Evolutionary conservation across 306 rosid genomes (phyloP).

Genomic region (Gleditsia sinensis): DNA sequence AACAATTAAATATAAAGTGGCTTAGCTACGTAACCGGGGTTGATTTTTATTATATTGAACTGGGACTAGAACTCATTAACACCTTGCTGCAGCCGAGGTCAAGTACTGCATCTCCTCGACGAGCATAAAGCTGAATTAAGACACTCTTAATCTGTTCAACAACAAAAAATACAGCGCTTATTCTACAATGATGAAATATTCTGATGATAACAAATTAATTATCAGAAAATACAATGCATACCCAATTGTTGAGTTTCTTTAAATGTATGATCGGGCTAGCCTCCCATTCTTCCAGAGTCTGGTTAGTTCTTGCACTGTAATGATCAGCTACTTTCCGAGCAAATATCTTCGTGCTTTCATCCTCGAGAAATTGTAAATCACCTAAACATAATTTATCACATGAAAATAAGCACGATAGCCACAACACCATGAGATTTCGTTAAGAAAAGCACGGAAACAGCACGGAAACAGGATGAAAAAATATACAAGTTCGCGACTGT

Average conservation of each 20-base stretch:
- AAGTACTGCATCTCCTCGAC: conserved; percentile 85
- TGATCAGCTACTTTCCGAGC: conserved; percentile 96
- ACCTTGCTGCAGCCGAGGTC: conserved; percentile 99
- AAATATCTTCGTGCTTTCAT: conserved; percentile 77
- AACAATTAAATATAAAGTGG: conserved; percentile 12
- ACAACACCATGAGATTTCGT: conserved; percentile 10
- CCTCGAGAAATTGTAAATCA: conserved; percentile 74
- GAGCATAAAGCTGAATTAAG: conserved; percentile 88
- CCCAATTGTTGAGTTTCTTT: conserved; percentile 96
- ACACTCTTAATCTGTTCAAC: conserved; percentile 90
- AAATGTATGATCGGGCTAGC: conserved; percentile 90
- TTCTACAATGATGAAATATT: conserved; percentile 4
- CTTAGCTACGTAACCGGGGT: conserved; percentile 13
- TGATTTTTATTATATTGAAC: neutral
- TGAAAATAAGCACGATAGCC: conserved; percentile 20
- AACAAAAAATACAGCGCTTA: conserved; percentile 12
- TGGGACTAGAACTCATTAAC: conserved; percentile 28
- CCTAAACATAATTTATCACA: conserved; percentile 51
- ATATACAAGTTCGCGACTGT: conserved; percentile 9
- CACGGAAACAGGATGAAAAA: conserved; percentile 26
- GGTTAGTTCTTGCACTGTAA: conserved; percentile 89
- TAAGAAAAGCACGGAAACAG: neutral
- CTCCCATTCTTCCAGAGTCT: conserved; percentile 89
- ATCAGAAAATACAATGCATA: conserved; percentile 28
- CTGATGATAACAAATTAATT: neutral